A percentile compares a stretch with the other conserved stretches of the same genome.
phyloP scores from a whole-genome alignment of 2,329 filamentous ascomycete genomes.

The Hymenoscyphus fraxineus region DNA sequence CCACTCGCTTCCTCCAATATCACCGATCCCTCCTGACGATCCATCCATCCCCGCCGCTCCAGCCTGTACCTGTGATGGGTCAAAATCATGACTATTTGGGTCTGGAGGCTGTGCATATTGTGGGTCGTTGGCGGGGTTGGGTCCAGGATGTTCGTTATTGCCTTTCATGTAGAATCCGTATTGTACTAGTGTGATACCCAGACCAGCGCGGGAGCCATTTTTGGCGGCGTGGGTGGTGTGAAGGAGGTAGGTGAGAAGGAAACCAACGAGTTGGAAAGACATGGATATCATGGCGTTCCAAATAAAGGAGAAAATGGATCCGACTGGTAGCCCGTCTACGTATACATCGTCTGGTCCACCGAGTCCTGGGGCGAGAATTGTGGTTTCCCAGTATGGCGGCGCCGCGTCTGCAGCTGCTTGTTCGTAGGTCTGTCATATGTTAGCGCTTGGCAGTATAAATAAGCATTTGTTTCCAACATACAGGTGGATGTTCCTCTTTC shows the following conservation, averaged over 20 bases:
- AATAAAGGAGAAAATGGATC: conserved; percentile 79
- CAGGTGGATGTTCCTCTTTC: conserved; percentile 86
- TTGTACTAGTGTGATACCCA: conserved; percentile 92
- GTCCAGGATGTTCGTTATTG: conserved; percentile 41
- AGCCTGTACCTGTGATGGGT: conserved; percentile 62
- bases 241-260: conserved; percentile 94
- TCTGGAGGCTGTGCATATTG: conserved; percentile 71
- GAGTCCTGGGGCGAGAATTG: conserved; percentile 87
- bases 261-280: conserved; percentile 95
- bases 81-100: conserved; percentile 86
- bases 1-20: conserved; percentile 77
- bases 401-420: conserved; percentile 95
- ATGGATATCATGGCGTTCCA: conserved; percentile 97
- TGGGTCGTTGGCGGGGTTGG: conserved; percentile 42
- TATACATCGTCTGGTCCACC: conserved; percentile 93
- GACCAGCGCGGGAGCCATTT: conserved; percentile 89
- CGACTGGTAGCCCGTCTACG: conserved; percentile 91
- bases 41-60: conserved; percentile 36
- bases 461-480: conserved; percentile 47
- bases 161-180: conserved; percentile 95
- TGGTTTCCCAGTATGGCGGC: conserved; percentile 98
- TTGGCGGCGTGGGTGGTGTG: conserved; percentile 98
- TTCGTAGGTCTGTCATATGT: conserved; percentile 74
- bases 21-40: conserved; percentile 44
- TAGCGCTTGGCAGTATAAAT: conserved; percentile 10